Base-by-base conservation (phyloP, 2,329 filamentous ascomycete species). In the Atkinsonella texensis region DNA sequence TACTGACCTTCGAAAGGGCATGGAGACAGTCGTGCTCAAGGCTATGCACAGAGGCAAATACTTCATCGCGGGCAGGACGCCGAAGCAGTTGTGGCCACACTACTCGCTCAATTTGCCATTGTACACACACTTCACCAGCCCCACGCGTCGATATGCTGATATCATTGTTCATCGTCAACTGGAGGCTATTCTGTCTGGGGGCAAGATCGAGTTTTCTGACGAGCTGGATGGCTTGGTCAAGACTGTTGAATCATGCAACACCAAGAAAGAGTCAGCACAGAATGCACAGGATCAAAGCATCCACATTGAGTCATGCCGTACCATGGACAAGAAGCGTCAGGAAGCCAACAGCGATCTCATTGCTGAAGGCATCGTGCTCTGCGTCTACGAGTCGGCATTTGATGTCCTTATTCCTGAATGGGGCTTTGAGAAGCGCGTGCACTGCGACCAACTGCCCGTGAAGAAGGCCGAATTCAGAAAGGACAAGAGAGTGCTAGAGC, bases 381-480 rank as follows among this genome's bases (percentile, higher is more conserved):
- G 89, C 65, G 93, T 98, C 33, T 98, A 98, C 69, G 93, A 98
- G 70, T 97, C 93, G 31, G 93, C 93, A 18, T 98, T 98, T 66
- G 93, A 98, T 67, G 89, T 98, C 43, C 79, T 98, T 57, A 97
- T 98, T 66, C 93, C 93, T 6, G 90, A 98, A 65, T 98, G 89
- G 75, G 93, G 93, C 58, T 97, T 98, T 60, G 93, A 98, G 76
- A 98, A 98, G 81, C 88, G 93, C 57, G 93, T 98, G 49, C 93
- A 98, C 71, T 98, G 93, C 66, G 93, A 98, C 65, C 93, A 98
- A 74, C 77, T 98, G 65, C 93, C 93, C 32, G 74, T 98, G 59
- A 91, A 97, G 80, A 98, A 98, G 77, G 93, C 93, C n/a, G 93
- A 98, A 66, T 98, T 93, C 71, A 84, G 94, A 69, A 97, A 97